Evolutionary conservation across 192 early-diverging fungal genomes (phyloP), one percentile per base, ranked within the genome.

Genomic region (Endogone sp.): DNA sequence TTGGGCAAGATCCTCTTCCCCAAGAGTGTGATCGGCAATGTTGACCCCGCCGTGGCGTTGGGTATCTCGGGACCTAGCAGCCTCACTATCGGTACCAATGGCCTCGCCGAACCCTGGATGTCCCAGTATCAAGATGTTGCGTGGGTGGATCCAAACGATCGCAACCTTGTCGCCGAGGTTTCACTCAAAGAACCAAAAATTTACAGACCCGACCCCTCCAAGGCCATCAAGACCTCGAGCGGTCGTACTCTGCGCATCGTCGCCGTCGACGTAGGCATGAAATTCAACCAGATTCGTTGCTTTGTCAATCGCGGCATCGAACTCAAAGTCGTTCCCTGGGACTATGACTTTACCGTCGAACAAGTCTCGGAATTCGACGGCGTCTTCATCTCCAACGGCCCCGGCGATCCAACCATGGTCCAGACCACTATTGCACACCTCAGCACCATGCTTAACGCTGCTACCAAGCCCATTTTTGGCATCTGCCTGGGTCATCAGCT

Each of bases 401-500:
- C 97, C 21, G 97, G 97, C 75, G 96, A 99, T 74, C 97, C 97
- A 22, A 93, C 93, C 31, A 91, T 84, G 59, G 86, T 94, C 68
- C 83, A 83, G 6, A 56, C 68, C 62, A 97, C 96, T 29, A 93
- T 98, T 64, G 89, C 83, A 29, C 87, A 88, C 28, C 78, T 98
- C 26, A 71, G 83, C 31, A 80, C 82, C 66, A 87, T 91, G 31
- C 72, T 97, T 26, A 78, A 86, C 27, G 68, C 82, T 13, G 81
- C 84, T 13, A 91, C 86, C 58, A 94, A 93, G 74, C 97, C 97
- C 30, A 88, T 99, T 68, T 99, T 99, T 82, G 97, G 97, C 75
- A 99, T 99, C 74, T 99, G 97, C 85, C 82, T 99, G n/a, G 97
- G 97, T 16, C 97, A 99, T 81, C 97, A 99, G 81, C 83, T 99